These are phyloP conservation scores for Penicillium aurantiogriseum DNA, from an alignment of 2,329 filamentous ascomycete species.

Conservation along the genomic window DNA sequence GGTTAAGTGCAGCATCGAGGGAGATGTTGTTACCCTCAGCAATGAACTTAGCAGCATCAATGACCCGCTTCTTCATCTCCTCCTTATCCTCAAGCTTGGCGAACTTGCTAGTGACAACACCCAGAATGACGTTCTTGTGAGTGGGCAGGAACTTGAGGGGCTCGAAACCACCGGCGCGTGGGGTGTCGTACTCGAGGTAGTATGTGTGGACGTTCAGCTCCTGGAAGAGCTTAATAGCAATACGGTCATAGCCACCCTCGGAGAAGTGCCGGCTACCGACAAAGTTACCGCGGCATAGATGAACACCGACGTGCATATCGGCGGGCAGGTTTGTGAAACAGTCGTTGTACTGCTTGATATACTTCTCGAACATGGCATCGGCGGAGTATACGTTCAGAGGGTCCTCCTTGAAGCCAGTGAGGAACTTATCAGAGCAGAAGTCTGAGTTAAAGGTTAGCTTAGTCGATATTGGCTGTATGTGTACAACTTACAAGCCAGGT, in stretches of 20 bases:
- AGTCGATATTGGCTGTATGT: not conserved
- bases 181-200: conserved; percentile 69
- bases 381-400: conserved; percentile 65
- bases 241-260: conserved; percentile 65
- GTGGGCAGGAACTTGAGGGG: conserved; percentile 61
- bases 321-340: conserved; percentile 61
- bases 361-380: conserved; percentile 70
- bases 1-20: conserved; percentile 65
- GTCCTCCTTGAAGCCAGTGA: conserved; percentile 67
- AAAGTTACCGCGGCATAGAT: conserved; percentile 68
- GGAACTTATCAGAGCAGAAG: conserved; percentile 72
- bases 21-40: conserved; percentile 65
- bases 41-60: conserved; percentile 64
- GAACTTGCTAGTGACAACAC: conserved; percentile 64
- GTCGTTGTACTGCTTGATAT: conserved; percentile 76
- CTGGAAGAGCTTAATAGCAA: conserved; percentile 65
- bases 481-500: conserved; percentile 57
- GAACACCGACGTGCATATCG: conserved; percentile 74
- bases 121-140: conserved; percentile 63
- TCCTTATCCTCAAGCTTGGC: conserved; percentile 62
- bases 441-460: conserved; percentile 46
- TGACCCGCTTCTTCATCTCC: conserved; percentile 60
- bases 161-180: conserved; percentile 64
- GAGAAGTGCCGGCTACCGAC: conserved; percentile 65
- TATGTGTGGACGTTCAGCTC: conserved; percentile 64